Evolutionary conservation across 2,329 filamentous ascomycete species (phyloP).

Genomic region (Fusarium cicatricum): DNA sequence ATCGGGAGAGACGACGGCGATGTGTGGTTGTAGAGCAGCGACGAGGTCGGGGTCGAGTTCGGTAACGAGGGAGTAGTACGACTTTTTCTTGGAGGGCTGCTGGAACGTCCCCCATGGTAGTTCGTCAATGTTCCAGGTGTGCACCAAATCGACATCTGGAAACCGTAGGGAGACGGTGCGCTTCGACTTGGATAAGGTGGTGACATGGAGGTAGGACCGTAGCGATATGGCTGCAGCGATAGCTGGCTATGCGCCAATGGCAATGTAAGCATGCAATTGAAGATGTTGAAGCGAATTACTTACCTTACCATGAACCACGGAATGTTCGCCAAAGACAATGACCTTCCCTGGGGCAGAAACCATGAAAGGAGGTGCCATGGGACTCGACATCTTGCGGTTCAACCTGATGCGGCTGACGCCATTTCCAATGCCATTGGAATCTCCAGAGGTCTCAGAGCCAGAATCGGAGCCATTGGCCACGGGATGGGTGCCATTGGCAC

Average conservation of each 20-base stretch:
- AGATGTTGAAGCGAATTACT: not conserved
- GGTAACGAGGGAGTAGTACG: constrained; percentile 90
- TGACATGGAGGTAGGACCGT: constrained; percentile 95
- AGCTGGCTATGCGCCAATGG: constrained; percentile 67
- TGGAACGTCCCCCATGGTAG: constrained; percentile 88
- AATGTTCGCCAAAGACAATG: constrained; percentile 97
- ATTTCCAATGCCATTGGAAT: constrained; percentile 48
- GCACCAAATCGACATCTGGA: constrained; percentile 86
- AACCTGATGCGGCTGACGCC: constrained; percentile 50
- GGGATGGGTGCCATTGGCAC: constrained; percentile 34
- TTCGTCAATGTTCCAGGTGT: constrained; percentile 94
- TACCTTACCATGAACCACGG: constrained; percentile 96
- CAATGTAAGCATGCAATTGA: constrained; percentile 29
- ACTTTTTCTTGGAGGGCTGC: constrained; percentile 86
- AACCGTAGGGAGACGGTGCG: constrained; percentile 89
- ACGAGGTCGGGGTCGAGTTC: constrained; percentile 84
- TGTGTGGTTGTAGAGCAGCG: constrained; percentile 80
- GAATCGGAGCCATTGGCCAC: constrained; percentile 36
- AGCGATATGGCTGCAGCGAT: constrained; percentile 96
- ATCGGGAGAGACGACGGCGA: constrained; percentile 72
- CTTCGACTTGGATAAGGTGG: constrained; percentile 89
- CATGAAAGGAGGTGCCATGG: constrained; percentile 91
- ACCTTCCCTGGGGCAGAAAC: constrained; percentile 98
- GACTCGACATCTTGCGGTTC: constrained; percentile 66
- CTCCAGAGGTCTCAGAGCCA: constrained; percentile 39